Percentiles rank a stretch among this genome's conserved stretches.
Conservation (phyloP, 2,329 filamentous ascomycete species). For the Fusarium keratoplasticum region DNA sequence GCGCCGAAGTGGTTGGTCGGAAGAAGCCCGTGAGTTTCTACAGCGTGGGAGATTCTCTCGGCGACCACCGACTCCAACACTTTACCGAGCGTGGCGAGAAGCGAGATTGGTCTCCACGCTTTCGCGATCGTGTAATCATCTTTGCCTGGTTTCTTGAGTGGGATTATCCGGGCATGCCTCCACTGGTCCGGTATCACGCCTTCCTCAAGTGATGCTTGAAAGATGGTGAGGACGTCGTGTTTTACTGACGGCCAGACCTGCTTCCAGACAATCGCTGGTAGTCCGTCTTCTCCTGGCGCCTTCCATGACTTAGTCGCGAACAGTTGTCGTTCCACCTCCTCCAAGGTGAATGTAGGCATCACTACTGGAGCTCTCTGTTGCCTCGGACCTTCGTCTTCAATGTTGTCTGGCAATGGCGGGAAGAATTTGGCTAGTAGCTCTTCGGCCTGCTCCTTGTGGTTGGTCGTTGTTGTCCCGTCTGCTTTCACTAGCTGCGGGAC, state of each 20-base stretch:
- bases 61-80: neutral
- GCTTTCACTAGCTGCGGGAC: neutral
- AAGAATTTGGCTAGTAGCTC: neutral
- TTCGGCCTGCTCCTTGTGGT: neutral
- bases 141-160: constrained; percentile 12
- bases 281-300: neutral
- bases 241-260: neutral
- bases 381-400: neutral
- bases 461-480: neutral
- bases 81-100: constrained; percentile 44
- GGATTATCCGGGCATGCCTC: constrained; percentile 39
- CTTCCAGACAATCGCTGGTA: neutral
- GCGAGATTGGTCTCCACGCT: constrained; percentile 42
- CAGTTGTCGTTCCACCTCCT: neutral
- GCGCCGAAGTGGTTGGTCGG: neutral
- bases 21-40: neutral
- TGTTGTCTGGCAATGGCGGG: neutral
- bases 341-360: neutral
- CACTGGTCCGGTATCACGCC: constrained; percentile 5
- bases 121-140: constrained; percentile 42
- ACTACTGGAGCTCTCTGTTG: neutral
- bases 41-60: neutral
- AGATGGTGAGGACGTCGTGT: neutral
- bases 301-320: neutral
- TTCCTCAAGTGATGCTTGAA: neutral